Base-by-base conservation (phyloP, 163 green algal species). In the Chlorella variabilis region DNA sequence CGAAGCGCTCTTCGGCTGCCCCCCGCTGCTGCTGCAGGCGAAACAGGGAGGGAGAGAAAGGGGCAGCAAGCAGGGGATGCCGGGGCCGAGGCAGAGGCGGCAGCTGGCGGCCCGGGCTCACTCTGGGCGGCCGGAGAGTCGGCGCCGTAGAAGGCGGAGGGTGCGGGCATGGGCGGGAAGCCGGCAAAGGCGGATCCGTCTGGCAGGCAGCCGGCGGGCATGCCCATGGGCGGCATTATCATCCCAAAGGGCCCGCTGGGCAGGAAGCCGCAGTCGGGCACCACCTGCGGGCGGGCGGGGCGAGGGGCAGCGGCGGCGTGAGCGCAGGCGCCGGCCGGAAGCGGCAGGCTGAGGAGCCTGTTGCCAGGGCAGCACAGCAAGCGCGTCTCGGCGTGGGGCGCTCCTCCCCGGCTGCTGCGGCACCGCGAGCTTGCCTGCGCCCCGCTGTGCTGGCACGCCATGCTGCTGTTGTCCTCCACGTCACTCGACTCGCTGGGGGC, bases 81-180 rank as follows among this genome's bases (percentile, higher is more conserved):
- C n/a, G n/a, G n/a, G n/a, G n/a, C n/a, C n/a, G n/a, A n/a, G n/a
- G n/a, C n/a, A n/a, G n/a, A n/a, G n/a, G n/a, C n/a, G n/a, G n/a
- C n/a, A n/a, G n/a, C n/a, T n/a, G n/a, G n/a, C n/a, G n/a, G 17
- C 11, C 5, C 38, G 31, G 1, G 36, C 69, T 79, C 71, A 79
- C 71, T 68, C 54, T 69, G 71, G 4, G 71, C 54, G 1, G 71
- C 71, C 7, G 56, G 71, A 6, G 54, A 67, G 17, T 39, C 51
- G 4, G 21, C n/a, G 31, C 48, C 71, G 27, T 79, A 79, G 39
- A 42, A 79, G 36, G 13, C 33, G 49, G 34, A 39, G 4, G 48
- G 58, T 2, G 27, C 15, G 25, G 71, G 71, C 51, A 79, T 45
- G 20, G 70, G 71, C 25, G 34, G 51, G 71, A 68, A 79, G 36